These are phyloP conservation scores for Epichloe uncinata DNA, from an alignment of 2,329 filamentous ascomycete genomes.

Conservation along the genomic window DNA sequence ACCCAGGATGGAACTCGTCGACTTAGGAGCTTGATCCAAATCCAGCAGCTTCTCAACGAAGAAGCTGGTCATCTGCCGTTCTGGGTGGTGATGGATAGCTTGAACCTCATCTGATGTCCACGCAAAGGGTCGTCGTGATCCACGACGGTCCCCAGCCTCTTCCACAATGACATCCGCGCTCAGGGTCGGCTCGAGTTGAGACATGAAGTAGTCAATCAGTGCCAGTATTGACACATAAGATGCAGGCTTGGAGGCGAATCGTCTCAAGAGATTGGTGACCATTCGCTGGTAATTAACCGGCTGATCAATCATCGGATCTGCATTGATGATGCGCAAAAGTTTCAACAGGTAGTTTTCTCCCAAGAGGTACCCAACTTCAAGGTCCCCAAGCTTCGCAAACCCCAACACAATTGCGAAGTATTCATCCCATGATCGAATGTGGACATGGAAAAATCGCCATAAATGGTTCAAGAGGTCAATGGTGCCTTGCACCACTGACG, in stretches of 20 bases:
- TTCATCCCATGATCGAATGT: constrained; percentile 59
- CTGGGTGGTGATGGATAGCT: constrained; percentile 28
- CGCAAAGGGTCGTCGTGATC: constrained; percentile 22
- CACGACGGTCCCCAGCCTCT: constrained; percentile 24
- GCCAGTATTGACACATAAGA: constrained; percentile 40
- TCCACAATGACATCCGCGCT: constrained; percentile 25
- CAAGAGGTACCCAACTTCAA: constrained; percentile 46
- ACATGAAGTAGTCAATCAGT: constrained; percentile 33
- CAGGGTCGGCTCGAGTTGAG: constrained; percentile 26
- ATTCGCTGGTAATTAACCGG: constrained; percentile 42
- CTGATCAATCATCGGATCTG: constrained; percentile 41
- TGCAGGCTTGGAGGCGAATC: constrained; percentile 35
- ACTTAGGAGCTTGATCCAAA: constrained; percentile 41
- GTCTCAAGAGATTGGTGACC: constrained; percentile 36
- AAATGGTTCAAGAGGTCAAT: constrained; percentile 39
- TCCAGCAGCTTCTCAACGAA: constrained; percentile 54
- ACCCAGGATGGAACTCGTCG: constrained; percentile 42
- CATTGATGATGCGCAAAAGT: constrained; percentile 44
- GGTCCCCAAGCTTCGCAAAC: constrained; percentile 49
- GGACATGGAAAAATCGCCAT: constrained; percentile 49
- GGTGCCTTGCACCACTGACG: constrained; percentile 18
- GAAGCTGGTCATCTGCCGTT: constrained; percentile 26
- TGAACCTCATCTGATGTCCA: constrained; percentile 34
- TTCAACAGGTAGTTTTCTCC: constrained; percentile 46
- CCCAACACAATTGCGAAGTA: constrained; percentile 57